Conservation (phyloP, 352 stramenopile species). For the Plasmopara halstedii region DNA sequence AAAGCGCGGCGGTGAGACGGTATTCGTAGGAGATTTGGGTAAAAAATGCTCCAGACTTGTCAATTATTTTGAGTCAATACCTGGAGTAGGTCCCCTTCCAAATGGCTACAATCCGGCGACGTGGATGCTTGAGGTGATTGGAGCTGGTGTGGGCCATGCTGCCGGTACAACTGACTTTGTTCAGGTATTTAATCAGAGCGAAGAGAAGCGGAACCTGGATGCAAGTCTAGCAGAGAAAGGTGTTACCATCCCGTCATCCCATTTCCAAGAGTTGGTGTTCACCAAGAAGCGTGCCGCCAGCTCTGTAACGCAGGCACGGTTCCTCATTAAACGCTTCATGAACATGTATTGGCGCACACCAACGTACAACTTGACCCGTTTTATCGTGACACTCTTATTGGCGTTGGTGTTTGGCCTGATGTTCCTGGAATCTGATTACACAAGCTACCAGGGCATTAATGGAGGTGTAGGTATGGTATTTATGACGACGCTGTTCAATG, state of each 20-base stretch:
- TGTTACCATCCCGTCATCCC: slow-evolving; percentile 21
- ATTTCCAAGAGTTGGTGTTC: slow-evolving; percentile 26
- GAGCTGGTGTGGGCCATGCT: slow-evolving; percentile 25
- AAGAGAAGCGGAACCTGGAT: slow-evolving; percentile 18
- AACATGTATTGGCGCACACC: slow-evolving; percentile 84
- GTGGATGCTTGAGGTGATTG: slow-evolving; percentile 31
- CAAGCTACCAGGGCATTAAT: slow-evolving; percentile 34
- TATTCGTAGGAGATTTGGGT: slow-evolving; percentile 46
- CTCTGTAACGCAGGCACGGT: slow-evolving; percentile 26
- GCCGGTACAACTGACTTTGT: slow-evolving; percentile 27
- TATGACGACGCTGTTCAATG: slow-evolving; percentile 67
- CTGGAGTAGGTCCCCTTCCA: slow-evolving; percentile 16
- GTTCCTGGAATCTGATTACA: slow-evolving; percentile 33
- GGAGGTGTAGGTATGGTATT: slow-evolving; percentile 28
- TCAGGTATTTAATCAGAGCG: slow-evolving; percentile 16
- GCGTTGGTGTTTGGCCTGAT: slow-evolving; percentile 48
- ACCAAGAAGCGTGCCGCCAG: slow-evolving; percentile 26
- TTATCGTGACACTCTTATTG: slow-evolving; percentile 20
- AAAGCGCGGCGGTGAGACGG: slow-evolving; percentile 29
- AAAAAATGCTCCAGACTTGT: slow-evolving; percentile 23
- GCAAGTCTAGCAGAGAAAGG: slow-evolving; percentile 23
- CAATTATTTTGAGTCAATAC: slow-evolving; percentile 26
- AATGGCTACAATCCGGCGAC: slow-evolving; percentile 54
- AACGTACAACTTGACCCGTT: slow-evolving; percentile 81
- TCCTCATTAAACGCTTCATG: slow-evolving; percentile 33